phyloP scores from a whole-genome alignment of 78 protist genomes.

The Dictyostelium capitatum region DNA sequence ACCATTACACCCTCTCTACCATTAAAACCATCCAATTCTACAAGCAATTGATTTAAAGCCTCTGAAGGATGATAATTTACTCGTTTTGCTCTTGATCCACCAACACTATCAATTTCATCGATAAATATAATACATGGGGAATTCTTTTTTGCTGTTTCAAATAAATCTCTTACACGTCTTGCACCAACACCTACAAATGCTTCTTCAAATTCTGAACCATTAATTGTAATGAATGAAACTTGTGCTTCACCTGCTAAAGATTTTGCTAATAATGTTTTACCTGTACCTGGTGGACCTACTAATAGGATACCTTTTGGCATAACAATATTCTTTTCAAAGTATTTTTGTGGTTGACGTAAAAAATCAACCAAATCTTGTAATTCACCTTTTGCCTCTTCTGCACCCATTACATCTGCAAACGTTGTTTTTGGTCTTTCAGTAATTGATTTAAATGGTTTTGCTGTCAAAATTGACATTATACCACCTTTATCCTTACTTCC shows the following conservation, averaged over 20 bases:
- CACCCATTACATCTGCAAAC: slow-evolving; percentile 85
- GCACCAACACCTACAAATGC: slow-evolving; percentile 98
- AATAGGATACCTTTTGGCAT: slow-evolving; percentile 94
- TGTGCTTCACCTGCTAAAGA: slow-evolving; percentile 97
- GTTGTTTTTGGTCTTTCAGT: slow-evolving; percentile 63
- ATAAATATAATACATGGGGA: slow-evolving; percentile 96
- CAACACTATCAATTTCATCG: slow-evolving; percentile 98
- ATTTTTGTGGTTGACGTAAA: slow-evolving; percentile 90
- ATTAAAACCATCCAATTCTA: slow-evolving; percentile 91
- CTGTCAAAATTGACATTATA: slow-evolving; percentile 15
- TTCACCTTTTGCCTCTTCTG: slow-evolving; percentile 92
- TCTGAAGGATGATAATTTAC: slow-evolving; percentile 78
- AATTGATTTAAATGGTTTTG: background rate
- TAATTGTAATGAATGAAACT: slow-evolving; percentile 90
- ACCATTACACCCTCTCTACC: slow-evolving; percentile 92
- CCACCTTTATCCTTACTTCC: slow-evolving; percentile 42
- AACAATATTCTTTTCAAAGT: slow-evolving; percentile 86
- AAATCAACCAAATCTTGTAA: slow-evolving; percentile 91
- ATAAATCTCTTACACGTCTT: slow-evolving; percentile 94
- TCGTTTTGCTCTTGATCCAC: slow-evolving; percentile 87
- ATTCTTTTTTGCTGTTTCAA: slow-evolving; percentile 84
- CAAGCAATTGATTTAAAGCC: slow-evolving; percentile 95
- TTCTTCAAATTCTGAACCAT: slow-evolving; percentile 96
- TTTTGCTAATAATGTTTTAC: slow-evolving; percentile 97
- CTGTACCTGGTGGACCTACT: slow-evolving; percentile 97